phyloP scores from a whole-genome alignment of 495 filamentous ascomycete genomes.

The Penicillium macrosclerotiorum region DNA sequence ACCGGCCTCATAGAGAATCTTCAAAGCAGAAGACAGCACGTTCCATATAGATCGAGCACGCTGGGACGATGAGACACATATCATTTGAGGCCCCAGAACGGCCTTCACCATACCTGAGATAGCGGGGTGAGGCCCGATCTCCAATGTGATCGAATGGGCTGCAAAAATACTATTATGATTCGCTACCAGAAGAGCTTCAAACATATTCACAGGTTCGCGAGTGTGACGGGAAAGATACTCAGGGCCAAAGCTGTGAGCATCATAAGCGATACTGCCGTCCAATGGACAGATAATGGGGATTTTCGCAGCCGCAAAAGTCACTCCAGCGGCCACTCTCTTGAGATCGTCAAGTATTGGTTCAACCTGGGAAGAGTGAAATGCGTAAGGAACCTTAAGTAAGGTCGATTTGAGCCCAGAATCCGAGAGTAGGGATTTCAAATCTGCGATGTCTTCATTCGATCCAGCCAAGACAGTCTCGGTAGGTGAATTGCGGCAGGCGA shows the following conservation, averaged over 20 bases:
- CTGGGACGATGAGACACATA: not conserved
- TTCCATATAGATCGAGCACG: not conserved
- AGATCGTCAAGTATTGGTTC: constrained; percentile 4
- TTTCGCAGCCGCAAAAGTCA: constrained; percentile 30
- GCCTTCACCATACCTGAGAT: not conserved
- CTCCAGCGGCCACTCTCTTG: not conserved
- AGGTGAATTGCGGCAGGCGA: constrained; percentile 47
- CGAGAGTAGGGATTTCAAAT: not conserved
- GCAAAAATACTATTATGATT: not conserved
- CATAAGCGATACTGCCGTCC: constrained; percentile 10
- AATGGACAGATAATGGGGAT: constrained; percentile 30
- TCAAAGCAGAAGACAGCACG: not conserved
- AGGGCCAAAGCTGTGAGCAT: constrained; percentile 14
- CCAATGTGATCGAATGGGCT: not conserved
- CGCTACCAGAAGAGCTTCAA: not conserved
- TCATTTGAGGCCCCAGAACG: not conserved
- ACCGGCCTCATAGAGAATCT: constrained; percentile 43
- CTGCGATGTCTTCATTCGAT: not conserved
- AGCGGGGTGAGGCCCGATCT: not conserved
- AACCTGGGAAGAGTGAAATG: constrained; percentile 3
- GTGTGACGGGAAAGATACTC: constrained; percentile 23
- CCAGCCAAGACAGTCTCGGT: not conserved
- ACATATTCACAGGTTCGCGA: constrained; percentile 22
- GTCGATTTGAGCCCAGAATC: not conserved
- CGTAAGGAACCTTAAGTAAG: not conserved